Conservation (phyloP, 1,139 yeast genomes). For the Yamadazyma kanchanaburiensis region DNA sequence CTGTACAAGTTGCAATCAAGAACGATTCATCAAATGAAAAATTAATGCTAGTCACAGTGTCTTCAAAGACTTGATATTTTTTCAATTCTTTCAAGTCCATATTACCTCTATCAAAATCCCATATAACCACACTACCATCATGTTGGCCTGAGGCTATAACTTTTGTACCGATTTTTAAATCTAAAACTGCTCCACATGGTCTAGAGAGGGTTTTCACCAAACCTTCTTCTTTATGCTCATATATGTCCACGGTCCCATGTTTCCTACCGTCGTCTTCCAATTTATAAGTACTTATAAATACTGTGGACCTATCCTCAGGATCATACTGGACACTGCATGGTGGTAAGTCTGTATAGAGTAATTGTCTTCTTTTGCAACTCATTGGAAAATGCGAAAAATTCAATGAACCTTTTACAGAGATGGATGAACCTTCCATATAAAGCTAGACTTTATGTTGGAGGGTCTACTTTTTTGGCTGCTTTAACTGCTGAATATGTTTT, state of each 20-base stretch:
- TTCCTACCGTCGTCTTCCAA: conserved; percentile 58
- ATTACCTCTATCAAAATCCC: conserved; percentile 41
- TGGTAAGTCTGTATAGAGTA: conserved; percentile 53
- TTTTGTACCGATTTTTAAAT: conserved; percentile 57
- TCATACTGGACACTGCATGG: conserved; percentile 76
- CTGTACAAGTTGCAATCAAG: conserved; percentile 54
- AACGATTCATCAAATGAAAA: conserved; percentile 45
- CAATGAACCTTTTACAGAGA: conserved; percentile 37
- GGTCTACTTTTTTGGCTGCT: conserved; percentile 52
- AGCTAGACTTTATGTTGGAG: conserved; percentile 52
- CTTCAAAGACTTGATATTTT: conserved; percentile 10
- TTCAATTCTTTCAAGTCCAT: conserved; percentile 8
- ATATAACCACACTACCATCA: conserved; percentile 66
- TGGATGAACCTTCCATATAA: conserved; percentile 52
- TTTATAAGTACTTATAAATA: conserved; percentile 77
- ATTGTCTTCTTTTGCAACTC: conserved; percentile 18
- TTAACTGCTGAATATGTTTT: conserved; percentile 49
- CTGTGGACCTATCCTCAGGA: conserved; percentile 43
- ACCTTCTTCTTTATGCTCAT: conserved; percentile 21
- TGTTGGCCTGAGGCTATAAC: conserved; percentile 70
- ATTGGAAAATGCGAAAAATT: conserved; percentile 1
- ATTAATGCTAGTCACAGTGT: conserved; percentile 58
- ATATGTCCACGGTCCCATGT: conserved; percentile 73
- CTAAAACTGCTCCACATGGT: conserved; percentile 57
- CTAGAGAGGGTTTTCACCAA: conserved; percentile 7